Evolutionary conservation across 306 rosid species (phyloP), one percentile per base, ranked within the genome.

Genomic region (Betula pendula): DNA sequence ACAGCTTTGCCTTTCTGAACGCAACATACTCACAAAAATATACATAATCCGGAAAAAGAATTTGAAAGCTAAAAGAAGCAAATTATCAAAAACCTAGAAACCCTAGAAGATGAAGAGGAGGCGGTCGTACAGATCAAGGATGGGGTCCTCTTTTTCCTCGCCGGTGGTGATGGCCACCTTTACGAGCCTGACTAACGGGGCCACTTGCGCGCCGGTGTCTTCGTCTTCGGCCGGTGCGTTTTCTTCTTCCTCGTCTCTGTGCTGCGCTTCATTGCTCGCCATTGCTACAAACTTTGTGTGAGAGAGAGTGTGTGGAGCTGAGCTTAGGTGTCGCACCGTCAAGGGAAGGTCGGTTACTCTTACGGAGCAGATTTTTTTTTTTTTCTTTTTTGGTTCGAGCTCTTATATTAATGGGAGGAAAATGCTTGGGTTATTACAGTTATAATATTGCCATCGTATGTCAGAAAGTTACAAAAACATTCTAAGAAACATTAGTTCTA

Each of bases 151-250:
- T 9, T 73, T 38, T 73, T 73, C 76, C 22, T 73, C 53, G 77
- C 77, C 77, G 19, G 69, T 73, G 10, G 42, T 40, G 3, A 58
- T 14, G 0, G 76, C 66, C 4, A 73, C 52, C 76, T 56, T 68
- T 0, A 40, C 69, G 42, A 73, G 77, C 35, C 35, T 58, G 0
- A 73, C 77, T n/a, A 73, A 40, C 22, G 69, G 55, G 15, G 69
- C 69, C 15, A 73, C 77, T 15, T 20, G 42, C 27, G 69, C 77
- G 25, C 77, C 53, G 68, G 55, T 73, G 53, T 58, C 77, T 44
- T 58, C 53, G 25, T 58, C 77, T 40, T 72, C 76, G 12, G 76
- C 67, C 67, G 66, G 49, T 25, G 76, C 31, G n/a, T 10, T 53
- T 15, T 72, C 76, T 3, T 72, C 65, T 43, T 35, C 76, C 33